phyloP scores from a whole-genome alignment of 768 basidiomycete genomes.

The Sutorius australiensis region DNA sequence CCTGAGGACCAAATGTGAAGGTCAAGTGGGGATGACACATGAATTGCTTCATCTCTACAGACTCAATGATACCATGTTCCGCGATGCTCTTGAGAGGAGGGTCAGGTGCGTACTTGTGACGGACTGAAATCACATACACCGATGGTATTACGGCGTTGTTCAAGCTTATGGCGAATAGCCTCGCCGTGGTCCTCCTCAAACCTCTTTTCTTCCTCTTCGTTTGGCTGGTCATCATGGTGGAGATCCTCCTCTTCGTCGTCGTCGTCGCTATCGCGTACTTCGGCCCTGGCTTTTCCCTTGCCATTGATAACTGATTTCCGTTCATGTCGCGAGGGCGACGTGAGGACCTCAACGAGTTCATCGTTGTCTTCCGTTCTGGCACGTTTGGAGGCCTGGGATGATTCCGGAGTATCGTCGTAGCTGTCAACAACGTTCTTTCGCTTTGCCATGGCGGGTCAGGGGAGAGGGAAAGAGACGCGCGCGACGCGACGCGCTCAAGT shows the following conservation, averaged over 20 bases:
- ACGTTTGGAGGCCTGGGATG: constrained; percentile 41
- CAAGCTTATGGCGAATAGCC: constrained; percentile 51
- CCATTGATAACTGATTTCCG: constrained; percentile 30
- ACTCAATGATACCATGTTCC: constrained; percentile 84
- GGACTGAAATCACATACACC: constrained; percentile 47
- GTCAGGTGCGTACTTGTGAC: background rate
- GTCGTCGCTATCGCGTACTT: constrained; percentile 29
- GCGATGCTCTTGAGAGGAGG: constrained; percentile 59
- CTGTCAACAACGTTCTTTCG: constrained; percentile 44
- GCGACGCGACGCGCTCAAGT: constrained; percentile 28
- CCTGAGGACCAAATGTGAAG: constrained; percentile 86
- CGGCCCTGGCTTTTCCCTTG: constrained; percentile 31
- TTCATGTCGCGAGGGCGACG: constrained; percentile 18
- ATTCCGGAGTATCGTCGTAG: constrained; percentile 36
- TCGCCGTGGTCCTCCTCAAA: constrained; percentile 63
- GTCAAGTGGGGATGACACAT: constrained; percentile 90
- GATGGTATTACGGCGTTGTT: constrained; percentile 38
- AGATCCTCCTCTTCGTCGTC: constrained; percentile 32
- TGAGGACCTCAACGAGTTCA: constrained; percentile 25
- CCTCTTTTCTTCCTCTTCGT: constrained; percentile 58
- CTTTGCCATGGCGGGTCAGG: constrained; percentile 46
- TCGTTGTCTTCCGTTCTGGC: constrained; percentile 41
- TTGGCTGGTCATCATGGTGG: constrained; percentile 34
- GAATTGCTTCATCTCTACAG: constrained; percentile 85
- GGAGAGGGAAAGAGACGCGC: constrained; percentile 7